Evolutionary conservation across 352 stramenopile species (phyloP).

Genomic region (Phytophthora aleatoria): DNA sequence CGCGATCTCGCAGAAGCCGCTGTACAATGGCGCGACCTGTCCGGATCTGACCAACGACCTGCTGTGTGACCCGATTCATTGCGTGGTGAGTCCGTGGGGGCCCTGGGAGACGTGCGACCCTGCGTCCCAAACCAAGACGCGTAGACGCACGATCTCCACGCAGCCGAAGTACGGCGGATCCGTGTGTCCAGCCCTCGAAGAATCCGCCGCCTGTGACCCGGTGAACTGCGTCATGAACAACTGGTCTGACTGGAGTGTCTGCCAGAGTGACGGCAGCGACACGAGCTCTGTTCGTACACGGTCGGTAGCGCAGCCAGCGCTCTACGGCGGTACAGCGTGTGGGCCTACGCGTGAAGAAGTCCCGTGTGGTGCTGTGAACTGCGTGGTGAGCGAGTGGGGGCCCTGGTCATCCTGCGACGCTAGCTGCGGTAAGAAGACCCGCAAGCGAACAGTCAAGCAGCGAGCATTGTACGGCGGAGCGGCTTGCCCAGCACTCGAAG

Average conservation of each 20-base stretch:
- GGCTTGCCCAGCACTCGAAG: conserved; percentile 39
- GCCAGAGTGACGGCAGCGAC: conserved; percentile 29
- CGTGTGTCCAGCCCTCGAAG: conserved; percentile 30
- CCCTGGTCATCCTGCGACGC: conserved; percentile 50
- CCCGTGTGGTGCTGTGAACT: conserved; percentile 55
- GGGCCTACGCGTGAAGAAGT: conserved; percentile 36
- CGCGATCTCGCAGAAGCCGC: conserved; percentile 30
- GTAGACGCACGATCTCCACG: conserved; percentile 26
- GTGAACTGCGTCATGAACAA: conserved; percentile 48
- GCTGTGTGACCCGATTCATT: conserved; percentile 57
- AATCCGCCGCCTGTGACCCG: conserved; percentile 44
- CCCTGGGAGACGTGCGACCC: conserved; percentile 41
- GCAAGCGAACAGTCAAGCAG: conserved; percentile 36
- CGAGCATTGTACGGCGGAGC: conserved; percentile 41
- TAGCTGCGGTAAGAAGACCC: conserved; percentile 45
- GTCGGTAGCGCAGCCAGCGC: conserved; percentile 26
- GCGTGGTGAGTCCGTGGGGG: conserved; percentile 42
- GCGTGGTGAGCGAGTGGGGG: conserved; percentile 45
- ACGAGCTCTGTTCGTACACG: conserved; percentile 39
- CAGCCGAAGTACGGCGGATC: conserved; percentile 44
- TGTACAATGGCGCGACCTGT: conserved; percentile 49
- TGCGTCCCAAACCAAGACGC: conserved; percentile 45
- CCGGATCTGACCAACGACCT: conserved; percentile 51
- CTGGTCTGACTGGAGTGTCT: conserved; percentile 45
- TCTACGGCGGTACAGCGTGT: conserved; percentile 49